phyloP scores from a whole-genome alignment of 2,329 filamentous ascomycete genomes.

The Phialocephala subalpina region DNA sequence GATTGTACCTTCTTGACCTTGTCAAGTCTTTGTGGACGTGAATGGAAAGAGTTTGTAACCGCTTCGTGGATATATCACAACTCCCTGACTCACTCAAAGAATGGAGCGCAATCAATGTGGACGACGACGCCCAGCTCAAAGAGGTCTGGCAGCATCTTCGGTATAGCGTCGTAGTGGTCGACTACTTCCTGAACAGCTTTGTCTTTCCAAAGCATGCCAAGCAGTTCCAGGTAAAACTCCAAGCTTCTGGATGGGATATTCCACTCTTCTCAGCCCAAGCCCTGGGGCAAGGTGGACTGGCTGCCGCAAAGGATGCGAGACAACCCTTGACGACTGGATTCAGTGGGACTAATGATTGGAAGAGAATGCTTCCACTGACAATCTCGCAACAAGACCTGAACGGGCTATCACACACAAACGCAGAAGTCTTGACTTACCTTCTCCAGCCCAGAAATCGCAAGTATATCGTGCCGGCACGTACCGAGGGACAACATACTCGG shows the following conservation, averaged over 20 bases:
- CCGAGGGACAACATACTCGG: constrained; percentile 46
- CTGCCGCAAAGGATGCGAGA: background rate
- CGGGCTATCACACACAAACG: constrained; percentile 65
- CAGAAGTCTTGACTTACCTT: constrained; percentile 67
- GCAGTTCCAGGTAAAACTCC: constrained; percentile 69
- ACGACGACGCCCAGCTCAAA: constrained; percentile 59
- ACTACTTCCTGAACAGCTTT: constrained; percentile 69
- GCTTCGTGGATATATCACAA: constrained; percentile 51
- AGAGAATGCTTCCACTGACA: constrained; percentile 64
- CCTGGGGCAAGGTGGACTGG: background rate
- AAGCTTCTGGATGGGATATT: constrained; percentile 74
- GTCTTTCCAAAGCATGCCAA: constrained; percentile 72
- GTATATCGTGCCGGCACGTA: constrained; percentile 57
- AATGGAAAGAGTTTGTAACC: constrained; percentile 55
- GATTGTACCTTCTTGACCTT: no score
- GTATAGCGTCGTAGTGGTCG: constrained; percentile 57
- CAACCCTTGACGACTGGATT: constrained; percentile 67
- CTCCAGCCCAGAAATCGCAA: constrained; percentile 58
- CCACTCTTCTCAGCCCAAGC: constrained; percentile 50
- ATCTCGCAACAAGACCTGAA: constrained; percentile 68
- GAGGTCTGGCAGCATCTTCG: constrained; percentile 60
- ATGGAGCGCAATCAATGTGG: constrained; percentile 66
- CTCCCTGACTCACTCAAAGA: constrained; percentile 57
- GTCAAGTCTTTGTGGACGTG: no score
- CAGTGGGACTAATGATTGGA: constrained; percentile 75